These are phyloP conservation scores for Leucocoprinus sp. DNA, from an alignment of 768 basidiomycete genomes.

Conservation along the genomic window DNA sequence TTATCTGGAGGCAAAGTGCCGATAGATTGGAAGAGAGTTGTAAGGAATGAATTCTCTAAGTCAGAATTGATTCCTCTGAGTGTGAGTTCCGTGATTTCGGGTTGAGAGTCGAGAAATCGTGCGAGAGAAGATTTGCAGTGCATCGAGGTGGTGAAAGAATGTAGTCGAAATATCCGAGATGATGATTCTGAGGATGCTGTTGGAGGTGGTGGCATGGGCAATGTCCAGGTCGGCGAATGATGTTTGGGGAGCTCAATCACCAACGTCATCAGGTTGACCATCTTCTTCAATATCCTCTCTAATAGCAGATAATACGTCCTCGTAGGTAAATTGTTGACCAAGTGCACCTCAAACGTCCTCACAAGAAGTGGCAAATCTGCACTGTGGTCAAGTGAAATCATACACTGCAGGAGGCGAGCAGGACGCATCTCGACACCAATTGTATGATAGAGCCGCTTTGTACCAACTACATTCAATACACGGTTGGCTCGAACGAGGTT, in stretches of 20 bases:
- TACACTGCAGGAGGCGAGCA: conserved; percentile 23
- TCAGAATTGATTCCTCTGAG: conserved; percentile 43
- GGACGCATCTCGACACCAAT: conserved; percentile 4
- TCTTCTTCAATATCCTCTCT: conserved; percentile 31
- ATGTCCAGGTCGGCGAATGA: conserved; percentile 38
- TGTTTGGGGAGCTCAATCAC: conserved; percentile 40
- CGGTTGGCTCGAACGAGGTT: conserved; percentile 16
- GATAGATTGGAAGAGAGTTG: conserved; percentile 11
- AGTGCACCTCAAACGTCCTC: conserved; percentile 38
- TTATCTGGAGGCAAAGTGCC: conserved; percentile 16
- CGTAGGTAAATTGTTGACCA: conserved; percentile 28
- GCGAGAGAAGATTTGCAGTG: conserved; percentile 42
- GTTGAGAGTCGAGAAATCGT: conserved; percentile 43
- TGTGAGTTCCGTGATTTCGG: conserved; percentile 40
- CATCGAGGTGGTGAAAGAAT: conserved; percentile 46
- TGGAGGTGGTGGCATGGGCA: conserved; percentile 20
- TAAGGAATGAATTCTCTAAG: conserved; percentile 15
- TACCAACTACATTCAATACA: conserved; percentile 18
- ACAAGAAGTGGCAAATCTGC: conserved; percentile 32
- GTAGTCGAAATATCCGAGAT: conserved; percentile 32
- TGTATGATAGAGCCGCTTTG: conserved; percentile 19
- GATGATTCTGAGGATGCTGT: background rate
- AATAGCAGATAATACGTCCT: conserved; percentile 43
- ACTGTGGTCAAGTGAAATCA: conserved; percentile 32
- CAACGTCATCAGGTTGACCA: conserved; percentile 32